Conservation (phyloP, 177 flowering plant species). For the Tripterygium wilfordii region DNA sequence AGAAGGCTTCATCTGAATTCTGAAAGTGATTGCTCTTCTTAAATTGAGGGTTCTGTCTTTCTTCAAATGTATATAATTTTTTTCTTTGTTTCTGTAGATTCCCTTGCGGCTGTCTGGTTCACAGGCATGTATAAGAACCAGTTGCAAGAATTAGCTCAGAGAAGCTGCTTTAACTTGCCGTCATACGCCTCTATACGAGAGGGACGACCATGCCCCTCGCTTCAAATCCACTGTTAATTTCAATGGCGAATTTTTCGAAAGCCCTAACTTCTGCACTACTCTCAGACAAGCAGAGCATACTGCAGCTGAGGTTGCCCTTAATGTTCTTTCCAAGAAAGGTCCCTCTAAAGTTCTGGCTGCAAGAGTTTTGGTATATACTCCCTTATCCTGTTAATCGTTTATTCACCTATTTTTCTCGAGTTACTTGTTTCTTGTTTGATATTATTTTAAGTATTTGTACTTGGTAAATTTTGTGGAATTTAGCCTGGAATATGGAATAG, state of each 20-base stretch:
- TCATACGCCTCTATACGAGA: constrained; percentile 41
- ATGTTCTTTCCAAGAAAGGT: constrained; percentile 30
- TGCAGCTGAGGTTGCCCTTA: constrained; percentile 45
- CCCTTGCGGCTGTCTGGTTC: constrained; percentile 5
- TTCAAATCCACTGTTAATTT: constrained; percentile 45
- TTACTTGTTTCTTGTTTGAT: too few species aligned
- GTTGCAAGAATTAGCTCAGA: too few species aligned
- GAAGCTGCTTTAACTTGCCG: too few species aligned
- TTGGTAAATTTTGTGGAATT: too few species aligned
- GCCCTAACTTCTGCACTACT: constrained; percentile 40
- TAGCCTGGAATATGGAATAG: too few species aligned
- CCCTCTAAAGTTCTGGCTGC: constrained; percentile 48
- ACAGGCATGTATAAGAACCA: too few species aligned
- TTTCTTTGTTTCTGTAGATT: constrained; percentile 7
- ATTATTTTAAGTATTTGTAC: too few species aligned
- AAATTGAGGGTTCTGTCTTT: background rate
- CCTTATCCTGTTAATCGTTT: too few species aligned
- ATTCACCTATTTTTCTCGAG: too few species aligned
- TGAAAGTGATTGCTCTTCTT: background rate
- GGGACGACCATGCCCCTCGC: constrained; percentile 50
- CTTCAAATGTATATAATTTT: too few species aligned
- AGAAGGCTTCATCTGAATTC: too few species aligned
- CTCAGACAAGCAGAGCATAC: constrained; percentile 47
- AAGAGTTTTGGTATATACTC: constrained; percentile 32
- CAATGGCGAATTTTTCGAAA: constrained; percentile 39